Evolutionary conservation across 805 yeast genomes (phyloP).

Genomic region (Isabelozyma pseudorhagii): DNA sequence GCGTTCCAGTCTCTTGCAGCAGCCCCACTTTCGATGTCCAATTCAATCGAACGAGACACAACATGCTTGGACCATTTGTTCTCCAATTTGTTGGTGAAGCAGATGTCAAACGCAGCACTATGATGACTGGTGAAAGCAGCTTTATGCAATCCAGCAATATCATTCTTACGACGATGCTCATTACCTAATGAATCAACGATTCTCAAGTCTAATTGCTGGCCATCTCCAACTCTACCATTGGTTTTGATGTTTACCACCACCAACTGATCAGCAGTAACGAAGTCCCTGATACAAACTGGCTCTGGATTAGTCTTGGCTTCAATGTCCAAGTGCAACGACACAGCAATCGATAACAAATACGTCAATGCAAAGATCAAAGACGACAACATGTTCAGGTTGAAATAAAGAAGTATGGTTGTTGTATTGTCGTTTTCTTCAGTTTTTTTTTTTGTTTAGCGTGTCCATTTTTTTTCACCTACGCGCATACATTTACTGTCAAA

Average conservation of each 20-base stretch:
- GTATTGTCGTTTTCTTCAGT: slow-evolving; percentile 1
- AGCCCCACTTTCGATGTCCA: slow-evolving; percentile 93
- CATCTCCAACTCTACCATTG: slow-evolving; percentile 78
- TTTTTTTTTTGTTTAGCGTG: slow-evolving; percentile 2
- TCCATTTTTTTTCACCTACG: not conserved
- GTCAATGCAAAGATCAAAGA: slow-evolving; percentile 1
- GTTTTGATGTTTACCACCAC: slow-evolving; percentile 83
- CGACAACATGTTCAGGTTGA: not conserved
- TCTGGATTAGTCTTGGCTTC: slow-evolving; percentile 44
- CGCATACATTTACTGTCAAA: not conserved
- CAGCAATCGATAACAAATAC: slow-evolving; percentile 19
- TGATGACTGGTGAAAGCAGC: slow-evolving; percentile 84
- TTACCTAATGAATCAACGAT: slow-evolving; percentile 81
- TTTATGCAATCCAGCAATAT: slow-evolving; percentile 66
- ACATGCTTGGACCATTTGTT: slow-evolving; percentile 26
- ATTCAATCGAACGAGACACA: slow-evolving; percentile 68
- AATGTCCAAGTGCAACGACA: slow-evolving; percentile 51
- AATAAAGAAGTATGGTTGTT: not conserved
- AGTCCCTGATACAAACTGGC: slow-evolving; percentile 89
- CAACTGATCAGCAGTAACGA: slow-evolving; percentile 76
- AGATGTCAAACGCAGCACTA: slow-evolving; percentile 84
- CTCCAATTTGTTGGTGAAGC: slow-evolving; percentile 67
- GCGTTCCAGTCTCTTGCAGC: slow-evolving; percentile 98
- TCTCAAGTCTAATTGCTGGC: slow-evolving; percentile 68
- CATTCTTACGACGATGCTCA: slow-evolving; percentile 71